Evolutionary conservation across 495 filamentous ascomycete genomes (phyloP).

Genomic region (Aspergillus bridgeri): DNA sequence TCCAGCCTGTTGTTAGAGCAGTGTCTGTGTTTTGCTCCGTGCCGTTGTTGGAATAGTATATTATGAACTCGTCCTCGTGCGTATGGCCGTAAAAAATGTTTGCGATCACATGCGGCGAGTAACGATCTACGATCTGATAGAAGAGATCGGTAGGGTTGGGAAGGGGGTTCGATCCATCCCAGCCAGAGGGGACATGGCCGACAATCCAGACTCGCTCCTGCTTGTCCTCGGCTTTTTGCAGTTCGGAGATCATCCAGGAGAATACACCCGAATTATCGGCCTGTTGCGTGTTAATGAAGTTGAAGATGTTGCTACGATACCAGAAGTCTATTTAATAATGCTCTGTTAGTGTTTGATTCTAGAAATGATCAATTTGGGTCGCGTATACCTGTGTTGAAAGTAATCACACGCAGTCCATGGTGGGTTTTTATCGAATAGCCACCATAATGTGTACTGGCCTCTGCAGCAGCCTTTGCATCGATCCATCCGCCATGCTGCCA

Average conservation of each 20-base stretch:
- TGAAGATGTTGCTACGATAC: conserved; percentile 46
- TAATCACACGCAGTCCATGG: conserved; percentile 47
- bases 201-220: conserved; percentile 54
- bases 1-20: conserved; percentile 45
- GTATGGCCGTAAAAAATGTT: conserved; percentile 57
- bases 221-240: conserved; percentile 50
- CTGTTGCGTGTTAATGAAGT: conserved; percentile 45
- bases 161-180: conserved; percentile 49
- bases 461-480: conserved; percentile 30
- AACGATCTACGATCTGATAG: conserved; percentile 56
- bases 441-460: conserved; percentile 48
- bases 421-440: conserved; percentile 50
- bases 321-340: conserved; percentile 45
- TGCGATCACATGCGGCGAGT: conserved; percentile 53
- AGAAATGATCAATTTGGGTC: neutral
- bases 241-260: conserved; percentile 48
- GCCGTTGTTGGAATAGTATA: conserved; percentile 52
- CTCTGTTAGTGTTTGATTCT: conserved; percentile 16
- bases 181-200: conserved; percentile 50
- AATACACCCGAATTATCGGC: conserved; percentile 51
- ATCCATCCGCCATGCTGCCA: conserved; percentile 55
- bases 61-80: conserved; percentile 51
- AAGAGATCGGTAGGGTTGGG: conserved; percentile 50
- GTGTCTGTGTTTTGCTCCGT: conserved; percentile 35
- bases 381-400: conserved; percentile 50